Conservation (phyloP, 495 filamentous ascomycete species). For the Aspergillus steynii region DNA sequence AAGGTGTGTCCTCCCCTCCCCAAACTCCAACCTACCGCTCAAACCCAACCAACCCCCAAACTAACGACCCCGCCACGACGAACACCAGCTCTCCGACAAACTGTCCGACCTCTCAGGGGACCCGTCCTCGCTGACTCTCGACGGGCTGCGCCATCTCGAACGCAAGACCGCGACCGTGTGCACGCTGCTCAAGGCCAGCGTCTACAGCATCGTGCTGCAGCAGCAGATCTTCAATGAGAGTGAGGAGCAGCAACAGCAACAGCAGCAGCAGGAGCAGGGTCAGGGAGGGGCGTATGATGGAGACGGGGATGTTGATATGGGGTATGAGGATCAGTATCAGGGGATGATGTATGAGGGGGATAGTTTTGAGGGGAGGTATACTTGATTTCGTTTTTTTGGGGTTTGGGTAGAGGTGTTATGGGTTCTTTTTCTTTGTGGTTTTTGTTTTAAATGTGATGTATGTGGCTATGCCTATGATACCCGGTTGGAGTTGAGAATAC, state of each 20-base stretch:
- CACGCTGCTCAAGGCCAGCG: slow-evolving; percentile 94
- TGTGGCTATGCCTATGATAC: slow-evolving; percentile 12
- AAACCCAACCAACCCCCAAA: slow-evolving; percentile 1
- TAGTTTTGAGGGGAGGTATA: slow-evolving; percentile 33
- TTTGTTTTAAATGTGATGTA: slow-evolving; percentile 4
- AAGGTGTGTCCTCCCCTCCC: slow-evolving; percentile 52
- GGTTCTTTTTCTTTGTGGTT: background rate
- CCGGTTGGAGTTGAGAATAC: background rate
- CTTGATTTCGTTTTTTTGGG: slow-evolving; percentile 5
- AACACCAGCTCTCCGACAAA: slow-evolving; percentile 37
- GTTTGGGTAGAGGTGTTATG: background rate
- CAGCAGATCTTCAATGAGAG: slow-evolving; percentile 81
- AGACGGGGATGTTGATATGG: slow-evolving; percentile 27
- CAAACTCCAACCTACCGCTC: background rate
- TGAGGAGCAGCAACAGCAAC: slow-evolving; percentile 39
- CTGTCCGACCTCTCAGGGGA: slow-evolving; percentile 37
- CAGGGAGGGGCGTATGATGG: slow-evolving; percentile 28
- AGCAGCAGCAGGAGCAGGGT: slow-evolving; percentile 27
- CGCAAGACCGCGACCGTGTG: slow-evolving; percentile 92
- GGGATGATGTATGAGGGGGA: slow-evolving; percentile 29
- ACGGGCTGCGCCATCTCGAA: slow-evolving; percentile 84
- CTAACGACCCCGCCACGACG: background rate
- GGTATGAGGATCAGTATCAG: slow-evolving; percentile 21
- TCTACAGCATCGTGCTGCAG: slow-evolving; percentile 97
- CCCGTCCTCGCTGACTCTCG: slow-evolving; percentile 45